A percentile compares a stretch with the other conserved stretches of the same genome.
These are phyloP conservation scores for Lanzia echinophila DNA, from an alignment of 2,329 filamentous ascomycete genomes.

Conservation along the genomic window DNA sequence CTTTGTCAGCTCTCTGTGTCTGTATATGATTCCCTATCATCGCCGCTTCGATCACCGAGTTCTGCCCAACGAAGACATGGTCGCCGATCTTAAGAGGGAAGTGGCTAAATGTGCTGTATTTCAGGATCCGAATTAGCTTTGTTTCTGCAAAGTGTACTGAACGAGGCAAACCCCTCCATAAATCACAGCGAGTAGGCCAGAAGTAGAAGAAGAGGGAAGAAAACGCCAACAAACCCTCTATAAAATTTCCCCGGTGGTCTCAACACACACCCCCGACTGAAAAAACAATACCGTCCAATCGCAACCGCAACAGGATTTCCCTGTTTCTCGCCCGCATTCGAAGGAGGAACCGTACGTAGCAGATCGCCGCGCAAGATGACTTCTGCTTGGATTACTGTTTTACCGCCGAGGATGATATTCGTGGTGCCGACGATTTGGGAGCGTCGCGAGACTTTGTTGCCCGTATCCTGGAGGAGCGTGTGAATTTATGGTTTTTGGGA, in stretches of 20 bases:
- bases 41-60: conserved; percentile 73
- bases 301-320: conserved; percentile 56
- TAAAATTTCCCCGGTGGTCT: conserved; percentile 78
- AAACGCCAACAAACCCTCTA: conserved; percentile 49
- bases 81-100: conserved; percentile 90
- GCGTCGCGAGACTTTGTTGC: conserved; percentile 95
- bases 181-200: no score
- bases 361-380: conserved; percentile 92
- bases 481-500: conserved; percentile 4
- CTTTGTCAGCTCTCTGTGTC: conserved; percentile 79
- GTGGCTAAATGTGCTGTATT: conserved; percentile 56
- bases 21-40: conserved; percentile 79
- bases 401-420: conserved; percentile 95
- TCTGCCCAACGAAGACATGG: conserved; percentile 81
- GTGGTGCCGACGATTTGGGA: conserved; percentile 89
- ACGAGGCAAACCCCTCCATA: no score
- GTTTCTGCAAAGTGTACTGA: neutral
- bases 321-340: conserved; percentile 30
- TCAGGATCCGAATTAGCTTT: neutral
- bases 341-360: conserved; percentile 47
- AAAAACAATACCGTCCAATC: conserved; percentile 86
- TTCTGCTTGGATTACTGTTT: conserved; percentile 91
- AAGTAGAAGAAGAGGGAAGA: neutral
- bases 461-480: conserved; percentile 64
- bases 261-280: conserved; percentile 70